phyloP scores from a whole-genome alignment of 1,284 basidiomycete genomes.

The Lignosus rhinocerotis region DNA sequence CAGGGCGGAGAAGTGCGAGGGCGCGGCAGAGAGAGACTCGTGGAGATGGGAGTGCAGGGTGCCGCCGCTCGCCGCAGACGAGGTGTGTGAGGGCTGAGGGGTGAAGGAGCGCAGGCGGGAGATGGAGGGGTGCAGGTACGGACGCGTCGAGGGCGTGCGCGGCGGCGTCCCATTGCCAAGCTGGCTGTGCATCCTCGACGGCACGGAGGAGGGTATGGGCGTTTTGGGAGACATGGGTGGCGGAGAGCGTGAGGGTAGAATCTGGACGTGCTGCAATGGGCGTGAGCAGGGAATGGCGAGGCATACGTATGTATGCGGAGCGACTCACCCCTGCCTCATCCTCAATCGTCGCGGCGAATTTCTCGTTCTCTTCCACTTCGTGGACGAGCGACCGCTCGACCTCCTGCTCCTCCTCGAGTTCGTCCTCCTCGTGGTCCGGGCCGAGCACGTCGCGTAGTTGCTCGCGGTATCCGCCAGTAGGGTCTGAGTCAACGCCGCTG shows the following conservation, averaged over 20 bases:
- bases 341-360: constrained; percentile 34
- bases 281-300: constrained; percentile 6
- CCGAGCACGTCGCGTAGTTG: constrained; percentile 75
- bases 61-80: constrained; percentile 48
- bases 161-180: constrained; percentile 30
- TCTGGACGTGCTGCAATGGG: constrained; percentile 36
- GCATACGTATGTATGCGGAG: constrained; percentile 8
- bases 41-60: constrained; percentile 46
- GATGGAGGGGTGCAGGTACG: constrained; percentile 75
- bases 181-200: constrained; percentile 38
- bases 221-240: constrained; percentile 39
- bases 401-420: constrained; percentile 41
- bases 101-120: constrained; percentile 79
- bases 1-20: constrained; percentile 70
- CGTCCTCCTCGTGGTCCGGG: constrained; percentile 57
- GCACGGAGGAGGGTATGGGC: constrained; percentile 32
- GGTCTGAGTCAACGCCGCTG: constrained; percentile 62
- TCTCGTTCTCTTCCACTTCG: constrained; percentile 38
- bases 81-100: constrained; percentile 50
- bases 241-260: constrained; percentile 45
- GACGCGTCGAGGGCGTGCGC: constrained; percentile 40
- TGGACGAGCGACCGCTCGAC: constrained; percentile 47
- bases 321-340: constrained; percentile 43
- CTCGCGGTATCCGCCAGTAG: constrained; percentile 53
- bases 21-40: constrained; percentile 50